Base-by-base conservation (phyloP, 148 eudicot species). In the Chenopodium quinoa region DNA sequence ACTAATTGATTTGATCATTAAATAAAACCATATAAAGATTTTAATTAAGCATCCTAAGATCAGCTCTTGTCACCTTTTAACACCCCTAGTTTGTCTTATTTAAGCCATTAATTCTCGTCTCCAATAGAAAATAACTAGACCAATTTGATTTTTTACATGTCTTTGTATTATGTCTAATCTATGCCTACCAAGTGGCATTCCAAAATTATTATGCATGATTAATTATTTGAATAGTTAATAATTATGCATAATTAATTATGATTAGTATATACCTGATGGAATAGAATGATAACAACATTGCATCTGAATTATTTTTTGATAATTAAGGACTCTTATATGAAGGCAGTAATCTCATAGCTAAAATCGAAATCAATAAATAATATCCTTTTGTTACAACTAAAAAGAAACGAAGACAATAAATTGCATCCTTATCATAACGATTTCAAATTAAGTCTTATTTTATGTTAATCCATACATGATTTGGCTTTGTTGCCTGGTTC, bases 31-130 rank as follows among this genome's bases (percentile, higher is more conserved):
- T 64, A 10, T 47, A 34, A 76, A 66, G 83, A 44, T 73, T 56
- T 74, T 6, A 40, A 40, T 40, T 77, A 71, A 82, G 65, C 80
- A 80, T 75, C 82, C 76, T 71, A 81, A 75, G 64, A 82, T 74
- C 78, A 70, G 77, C 50, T 66, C 44, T 16, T 84, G 80, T 78
- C 71, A 10, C 86, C 86, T 83, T 82, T 81, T 86, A 79, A 82
- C 83, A 48, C 69, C 66, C 14, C 40, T 69, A 46, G 22, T 32
- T 60, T 70, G 23, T 34, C 40, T 63, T 31, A 63, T 63, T 63
- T 40, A 40, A 40, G 44, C 44, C 60, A 56, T 66, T 81, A 54
- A 69, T 34, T 79, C 60, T 68, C 52, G 31, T 32, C 32, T 64
- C 81, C 69, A 71, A 77, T 72, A 75, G 68, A 63, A 60, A 27